Evolutionary conservation across 441 rosid genomes (phyloP), one percentile per base, ranked within the genome.

Genomic region (Macaranga tanarius): DNA sequence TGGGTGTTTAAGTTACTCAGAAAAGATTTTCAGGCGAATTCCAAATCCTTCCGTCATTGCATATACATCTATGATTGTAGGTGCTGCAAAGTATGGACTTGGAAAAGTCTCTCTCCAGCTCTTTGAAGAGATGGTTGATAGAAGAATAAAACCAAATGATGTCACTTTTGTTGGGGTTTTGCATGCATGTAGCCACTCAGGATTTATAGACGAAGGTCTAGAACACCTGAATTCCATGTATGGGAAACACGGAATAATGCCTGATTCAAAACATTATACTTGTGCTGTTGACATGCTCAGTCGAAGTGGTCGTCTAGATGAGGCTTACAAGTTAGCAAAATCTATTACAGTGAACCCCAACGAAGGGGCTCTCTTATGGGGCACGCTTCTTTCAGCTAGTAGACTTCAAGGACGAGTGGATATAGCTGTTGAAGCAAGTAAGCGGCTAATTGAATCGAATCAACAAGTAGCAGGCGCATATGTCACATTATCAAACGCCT

Each of bases 181-280:
- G 81, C 84, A 91, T 65, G 93, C 95, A 34, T 93, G 97, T 75
- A 80, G 98, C 83, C 97, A 90, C 79, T 84, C 97, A 0, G 96
- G 96, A 63, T 83, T 93, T 9, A 81, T 90, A 1, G 84, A 86
- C 10, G 80, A 93, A 81, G 96, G 96, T 25, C 72, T 91, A 50
- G 62, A 73, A 58, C 77, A 76, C 81, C 78, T 93, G 47, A 78
- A 86, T 12, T 76, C 85, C 0, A 91, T 91, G 96, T 23, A 31
- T 26, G 63, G 23, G 73, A 86, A 80, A 47, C 75, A 91, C 13
- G 88, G 88, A 69, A 68, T 93, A 62, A 51, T 44, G 65, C 92
- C 96, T 22, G 87, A 84, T 28, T 34, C 86, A 54, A 90, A 80
- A 82, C 96, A 92, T 76, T 88, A 88, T 72, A 84, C 80, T 34